Percentiles rank a stretch among this genome's conserved stretches.
These are phyloP conservation scores for Candida manassasensis DNA, from an alignment of 805 yeast species.

Conservation along the genomic window DNA sequence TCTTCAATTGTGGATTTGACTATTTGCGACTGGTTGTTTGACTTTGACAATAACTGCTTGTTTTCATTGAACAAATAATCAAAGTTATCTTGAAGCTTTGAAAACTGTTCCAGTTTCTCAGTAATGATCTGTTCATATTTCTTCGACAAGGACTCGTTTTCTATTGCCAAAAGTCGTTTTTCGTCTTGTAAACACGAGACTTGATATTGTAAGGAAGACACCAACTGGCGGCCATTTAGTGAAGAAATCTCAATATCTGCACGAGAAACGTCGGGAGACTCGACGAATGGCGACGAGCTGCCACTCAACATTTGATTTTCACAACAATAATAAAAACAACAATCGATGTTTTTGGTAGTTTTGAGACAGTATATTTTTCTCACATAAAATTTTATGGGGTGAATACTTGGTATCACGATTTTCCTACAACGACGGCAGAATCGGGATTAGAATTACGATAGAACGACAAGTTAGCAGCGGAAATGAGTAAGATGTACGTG, in stretches of 20 bases:
- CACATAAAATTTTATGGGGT: no score
- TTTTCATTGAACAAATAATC: constrained; percentile 33
- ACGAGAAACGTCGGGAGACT: constrained; percentile 14
- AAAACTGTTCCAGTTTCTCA: constrained; percentile 29
- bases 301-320: not conserved
- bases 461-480: not conserved
- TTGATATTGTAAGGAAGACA: constrained; percentile 30
- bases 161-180: constrained; percentile 25
- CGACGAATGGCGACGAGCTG: constrained; percentile 25
- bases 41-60: constrained; percentile 26
- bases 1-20: constrained; percentile 15
- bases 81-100: constrained; percentile 30
- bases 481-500: not conserved
- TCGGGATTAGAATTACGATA: no score
- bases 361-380: not conserved
- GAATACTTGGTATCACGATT: no score
- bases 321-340: not conserved
- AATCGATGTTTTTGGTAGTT: not conserved
- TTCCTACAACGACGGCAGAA: no score
- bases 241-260: constrained; percentile 12
- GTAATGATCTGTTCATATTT: constrained; percentile 25
- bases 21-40: constrained; percentile 26
- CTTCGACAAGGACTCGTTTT: constrained; percentile 18
- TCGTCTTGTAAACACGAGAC: constrained; percentile 29
- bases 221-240: constrained; percentile 13